Evolutionary conservation across 1,284 basidiomycete genomes (phyloP), one percentile per base, ranked within the genome.

Genomic region (Singerocomus inundabilis): DNA sequence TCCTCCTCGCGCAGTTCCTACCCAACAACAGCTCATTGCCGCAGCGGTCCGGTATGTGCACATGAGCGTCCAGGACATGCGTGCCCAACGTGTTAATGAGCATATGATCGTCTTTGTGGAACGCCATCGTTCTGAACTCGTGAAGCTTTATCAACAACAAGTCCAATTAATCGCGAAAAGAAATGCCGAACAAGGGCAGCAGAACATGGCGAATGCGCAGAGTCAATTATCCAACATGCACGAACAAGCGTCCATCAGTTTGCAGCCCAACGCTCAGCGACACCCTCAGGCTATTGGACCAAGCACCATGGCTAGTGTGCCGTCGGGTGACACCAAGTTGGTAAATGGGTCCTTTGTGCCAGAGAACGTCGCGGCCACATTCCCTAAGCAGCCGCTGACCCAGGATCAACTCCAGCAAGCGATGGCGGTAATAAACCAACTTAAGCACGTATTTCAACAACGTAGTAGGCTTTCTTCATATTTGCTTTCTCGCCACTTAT

Each of bases 71-170:
- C 68, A 71, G 6, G 80, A 86, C 29, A 72, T 90, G 54, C 79
- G 78, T 18, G 67, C 70, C 5, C 73, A 71, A 41, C 74, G 73
- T 25, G 63, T 85, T n/a, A 67, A 71, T 2, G 78, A 81, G 13
- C 55, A 72, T 33, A 63, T 81, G 44, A 82, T 89, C 48, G 51
- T 65, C 29, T 72, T 79, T 49, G 76, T 90, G 34, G 87, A 89
- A 54, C 56, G 56, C 5, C 61, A 84, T 60, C 79, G 87, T 36
- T 33, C 72, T 3, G 62, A 68, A 0, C 64, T 67, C 8, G 2
- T 46, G 26, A 68, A 49, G 46, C 31, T 57, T 44, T 63, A 54
- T 29, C 67, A 63, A 41, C 55, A 55, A 37, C 64, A 67, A 31
- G 21, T 49, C 6, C 54, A 66, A 39, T 15, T 55, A 28, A 6